These are phyloP conservation scores for Areca catechu DNA, from an alignment of 176 grass and related monocot genomes.

Conservation along the genomic window DNA sequence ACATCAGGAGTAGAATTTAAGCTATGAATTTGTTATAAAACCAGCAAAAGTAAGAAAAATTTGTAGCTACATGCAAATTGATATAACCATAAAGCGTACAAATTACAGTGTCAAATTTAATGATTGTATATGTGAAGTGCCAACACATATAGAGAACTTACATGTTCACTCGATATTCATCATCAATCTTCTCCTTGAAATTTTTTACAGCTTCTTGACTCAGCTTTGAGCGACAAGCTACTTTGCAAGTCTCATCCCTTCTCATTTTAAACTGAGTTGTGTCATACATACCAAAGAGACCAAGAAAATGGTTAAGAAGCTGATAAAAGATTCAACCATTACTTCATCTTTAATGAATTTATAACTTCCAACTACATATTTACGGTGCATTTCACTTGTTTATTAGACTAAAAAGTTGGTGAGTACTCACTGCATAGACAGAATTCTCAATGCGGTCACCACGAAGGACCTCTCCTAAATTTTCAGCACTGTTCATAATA, in stretches of 20 bases:
- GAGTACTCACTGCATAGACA: conserved; percentile 45
- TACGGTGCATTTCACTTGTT: too few species aligned
- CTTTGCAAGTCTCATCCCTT: conserved; percentile 58
- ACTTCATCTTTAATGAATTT: too few species aligned
- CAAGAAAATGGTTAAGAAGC: neutral
- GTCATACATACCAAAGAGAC: neutral
- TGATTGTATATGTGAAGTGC: too few species aligned
- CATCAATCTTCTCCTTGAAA: conserved; percentile 86
- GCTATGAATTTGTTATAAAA: too few species aligned
- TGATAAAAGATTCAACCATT: too few species aligned
- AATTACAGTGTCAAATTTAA: too few species aligned
- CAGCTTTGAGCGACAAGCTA: conserved; percentile 45
- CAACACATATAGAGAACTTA: conserved; percentile 23
- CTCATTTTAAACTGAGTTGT: conserved; percentile 63
- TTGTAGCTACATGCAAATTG: too few species aligned
- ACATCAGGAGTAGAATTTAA: neutral
- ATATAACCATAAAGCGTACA: too few species aligned
- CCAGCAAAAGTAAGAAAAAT: too few species aligned
- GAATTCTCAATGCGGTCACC: conserved; percentile 84
- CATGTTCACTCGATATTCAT: conserved; percentile 83
- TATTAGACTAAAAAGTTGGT: too few species aligned
- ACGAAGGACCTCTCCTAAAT: conserved; percentile 78
- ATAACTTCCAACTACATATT: too few species aligned
- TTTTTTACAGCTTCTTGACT: conserved; percentile 59
- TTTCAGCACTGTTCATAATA: conserved; percentile 72